phyloP scores from a whole-genome alignment of 306 rosid genomes.

The Cucurbita argyrosperma region DNA sequence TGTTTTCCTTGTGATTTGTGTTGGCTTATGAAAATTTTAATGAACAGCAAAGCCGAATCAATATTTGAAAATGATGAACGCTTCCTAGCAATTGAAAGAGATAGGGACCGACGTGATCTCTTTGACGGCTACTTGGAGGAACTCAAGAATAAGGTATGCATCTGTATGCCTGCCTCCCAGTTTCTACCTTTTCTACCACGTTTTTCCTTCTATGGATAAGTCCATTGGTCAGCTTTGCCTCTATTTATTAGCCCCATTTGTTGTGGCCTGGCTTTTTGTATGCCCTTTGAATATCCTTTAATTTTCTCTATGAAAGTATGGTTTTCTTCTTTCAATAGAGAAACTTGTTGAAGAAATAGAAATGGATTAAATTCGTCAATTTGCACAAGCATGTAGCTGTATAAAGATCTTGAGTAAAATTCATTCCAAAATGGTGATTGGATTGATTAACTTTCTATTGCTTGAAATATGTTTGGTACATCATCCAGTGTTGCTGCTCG shows the following conservation, averaged over 20 bases:
- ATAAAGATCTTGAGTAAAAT: neutral
- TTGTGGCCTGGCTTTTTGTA: neutral
- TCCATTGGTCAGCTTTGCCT: neutral
- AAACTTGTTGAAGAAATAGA: neutral
- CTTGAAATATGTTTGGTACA: neutral
- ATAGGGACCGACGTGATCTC: slow-evolving; percentile 73
- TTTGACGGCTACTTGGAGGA: slow-evolving; percentile 66
- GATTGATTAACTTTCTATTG: neutral
- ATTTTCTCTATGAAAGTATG: neutral
- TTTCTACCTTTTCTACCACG: neutral
- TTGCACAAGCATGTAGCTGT: neutral
- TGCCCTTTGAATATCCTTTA: neutral
- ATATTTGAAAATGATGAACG: slow-evolving; percentile 80
- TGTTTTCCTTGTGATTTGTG: neutral
- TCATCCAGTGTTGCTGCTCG: neutral
- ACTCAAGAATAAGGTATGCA: slow-evolving; percentile 39
- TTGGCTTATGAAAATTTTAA: neutral
- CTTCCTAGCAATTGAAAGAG: slow-evolving; percentile 76
- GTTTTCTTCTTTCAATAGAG: neutral
- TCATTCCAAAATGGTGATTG: neutral
- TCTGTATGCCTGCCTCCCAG: slow-evolving; percentile 15
- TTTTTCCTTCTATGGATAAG: neutral
- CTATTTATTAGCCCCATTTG: neutral
- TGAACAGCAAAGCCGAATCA: slow-evolving; percentile 54
- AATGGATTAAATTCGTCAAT: neutral